phyloP scores from a whole-genome alignment of 768 basidiomycete genomes.

The Lanmaoa rubissima region DNA sequence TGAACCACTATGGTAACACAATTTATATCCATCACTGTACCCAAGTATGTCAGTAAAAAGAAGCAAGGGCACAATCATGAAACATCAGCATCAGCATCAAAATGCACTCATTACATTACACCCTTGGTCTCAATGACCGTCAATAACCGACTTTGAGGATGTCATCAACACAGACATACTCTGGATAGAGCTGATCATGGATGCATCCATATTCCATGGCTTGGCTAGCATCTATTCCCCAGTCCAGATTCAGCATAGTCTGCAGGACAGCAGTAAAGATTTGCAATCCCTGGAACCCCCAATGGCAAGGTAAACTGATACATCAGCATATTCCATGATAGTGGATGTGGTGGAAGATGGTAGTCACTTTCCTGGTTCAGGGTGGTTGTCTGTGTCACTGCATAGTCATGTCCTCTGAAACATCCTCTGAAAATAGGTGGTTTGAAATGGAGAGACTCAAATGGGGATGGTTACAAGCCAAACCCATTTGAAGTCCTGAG shows the following conservation, averaged over 20 bases:
- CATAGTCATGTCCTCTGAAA: too few relatives aligned
- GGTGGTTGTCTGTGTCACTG: slow-evolving; percentile 70
- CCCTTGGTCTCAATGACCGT: slow-evolving; percentile 54
- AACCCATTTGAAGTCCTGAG: slow-evolving; percentile 84
- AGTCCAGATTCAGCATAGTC: slow-evolving; percentile 69
- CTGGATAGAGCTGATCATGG: slow-evolving; percentile 84
- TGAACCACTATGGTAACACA: slow-evolving; percentile 79
- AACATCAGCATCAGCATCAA: neutral
- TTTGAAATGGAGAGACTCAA: slow-evolving; percentile 37
- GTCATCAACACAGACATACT: slow-evolving; percentile 54
- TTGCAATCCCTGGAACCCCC: slow-evolving; percentile 84
- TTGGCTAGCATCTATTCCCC: slow-evolving; percentile 74
- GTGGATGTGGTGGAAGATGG: slow-evolving; percentile 81
- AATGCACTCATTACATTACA: slow-evolving; percentile 67
- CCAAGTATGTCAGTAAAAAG: neutral
- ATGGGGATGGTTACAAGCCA: slow-evolving; percentile 81
- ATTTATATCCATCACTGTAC: slow-evolving; percentile 60
- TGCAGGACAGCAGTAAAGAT: slow-evolving; percentile 84
- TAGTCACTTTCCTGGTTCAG: slow-evolving; percentile 83
- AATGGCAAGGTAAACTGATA: slow-evolving; percentile 66
- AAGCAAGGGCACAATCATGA: neutral
- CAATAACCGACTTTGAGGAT: slow-evolving; percentile 51
- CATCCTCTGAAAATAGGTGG: neutral
- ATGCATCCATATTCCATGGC: slow-evolving; percentile 85
- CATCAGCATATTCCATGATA: slow-evolving; percentile 75